Percentiles rank a stretch among this genome's conserved stretches.
These are phyloP conservation scores for Pleurotus eryngii DNA, from an alignment of 768 basidiomycete genomes.

Conservation along the genomic window DNA sequence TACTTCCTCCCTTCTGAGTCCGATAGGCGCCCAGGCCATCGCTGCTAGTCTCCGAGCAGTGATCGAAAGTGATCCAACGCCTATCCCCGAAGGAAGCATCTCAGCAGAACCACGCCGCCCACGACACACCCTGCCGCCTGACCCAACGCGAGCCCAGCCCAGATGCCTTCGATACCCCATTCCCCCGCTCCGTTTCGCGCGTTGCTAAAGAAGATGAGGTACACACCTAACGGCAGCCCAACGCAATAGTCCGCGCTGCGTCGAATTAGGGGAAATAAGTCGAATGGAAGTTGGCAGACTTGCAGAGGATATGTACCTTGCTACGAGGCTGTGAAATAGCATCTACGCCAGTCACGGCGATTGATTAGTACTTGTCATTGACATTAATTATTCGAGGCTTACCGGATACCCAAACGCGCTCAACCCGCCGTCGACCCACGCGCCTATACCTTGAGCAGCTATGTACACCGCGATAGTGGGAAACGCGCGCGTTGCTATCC, in stretches of 20 bases:
- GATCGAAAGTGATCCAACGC: no score
- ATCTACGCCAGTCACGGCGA: not conserved
- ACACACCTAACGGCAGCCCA: not conserved
- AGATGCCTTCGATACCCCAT: conserved; percentile 9
- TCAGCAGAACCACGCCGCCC: conserved; percentile 5
- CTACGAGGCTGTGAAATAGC: not conserved
- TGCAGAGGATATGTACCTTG: not conserved
- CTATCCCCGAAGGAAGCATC: not conserved
- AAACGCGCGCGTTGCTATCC: not conserved
- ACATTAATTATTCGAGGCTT: not conserved
- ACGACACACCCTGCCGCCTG: not conserved
- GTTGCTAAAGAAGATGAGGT: not conserved
- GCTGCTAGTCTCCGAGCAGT: no score
- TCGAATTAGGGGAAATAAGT: not conserved
- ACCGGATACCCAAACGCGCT: not conserved
- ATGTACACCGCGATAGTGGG: conserved; percentile 4
- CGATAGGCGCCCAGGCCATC: no score
- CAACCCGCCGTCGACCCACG: conserved; percentile 8
- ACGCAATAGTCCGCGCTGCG: conserved; percentile 3
- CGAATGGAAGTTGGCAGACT: not conserved
- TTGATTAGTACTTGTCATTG: not conserved
- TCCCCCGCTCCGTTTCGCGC: not conserved
- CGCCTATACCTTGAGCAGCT: not conserved
- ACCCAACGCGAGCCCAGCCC: conserved; percentile 6
- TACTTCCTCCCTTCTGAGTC: no score